Evolutionary conservation across 2,329 filamentous ascomycete species (phyloP).

Genomic region (Cryphonectria parasitica): DNA sequence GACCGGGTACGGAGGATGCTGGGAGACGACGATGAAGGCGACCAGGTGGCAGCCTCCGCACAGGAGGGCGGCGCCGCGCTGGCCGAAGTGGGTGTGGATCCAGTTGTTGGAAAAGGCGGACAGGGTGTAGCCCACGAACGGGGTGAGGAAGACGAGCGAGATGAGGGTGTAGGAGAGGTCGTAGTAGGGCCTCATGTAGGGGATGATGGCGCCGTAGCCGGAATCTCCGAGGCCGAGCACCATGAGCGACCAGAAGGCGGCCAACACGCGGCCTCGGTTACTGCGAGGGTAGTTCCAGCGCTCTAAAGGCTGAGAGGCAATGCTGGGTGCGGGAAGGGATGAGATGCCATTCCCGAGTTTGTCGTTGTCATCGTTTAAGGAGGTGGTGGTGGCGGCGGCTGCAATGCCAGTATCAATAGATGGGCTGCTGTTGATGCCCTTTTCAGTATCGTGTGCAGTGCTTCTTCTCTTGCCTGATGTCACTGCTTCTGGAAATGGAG

Average conservation of each 20-base stretch:
- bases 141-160: slow-evolving; percentile 53
- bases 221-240: slow-evolving; percentile 63
- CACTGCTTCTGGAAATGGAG: background rate
- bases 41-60: slow-evolving; percentile 63
- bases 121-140: slow-evolving; percentile 49
- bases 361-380: background rate
- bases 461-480: background rate
- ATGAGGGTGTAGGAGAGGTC: slow-evolving; percentile 50
- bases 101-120: slow-evolving; percentile 50
- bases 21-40: slow-evolving; percentile 65
- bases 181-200: slow-evolving; percentile 41
- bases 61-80: slow-evolving; percentile 69
- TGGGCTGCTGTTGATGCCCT: background rate
- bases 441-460: background rate
- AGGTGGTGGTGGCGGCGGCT: too few relatives aligned
- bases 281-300: slow-evolving; percentile 54
- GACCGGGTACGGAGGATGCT: slow-evolving; percentile 70
- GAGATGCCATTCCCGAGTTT: slow-evolving; percentile 11
- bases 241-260: slow-evolving; percentile 62
- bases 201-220: slow-evolving; percentile 50
- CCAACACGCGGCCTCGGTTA: slow-evolving; percentile 52
- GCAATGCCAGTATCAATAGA: background rate
- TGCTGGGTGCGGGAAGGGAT: slow-evolving; percentile 22
- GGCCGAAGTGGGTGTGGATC: slow-evolving; percentile 52
- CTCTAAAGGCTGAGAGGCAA: slow-evolving; percentile 33